Conservation (phyloP, 75 land plant genomes). For the Selaginella tamariscina region DNA sequence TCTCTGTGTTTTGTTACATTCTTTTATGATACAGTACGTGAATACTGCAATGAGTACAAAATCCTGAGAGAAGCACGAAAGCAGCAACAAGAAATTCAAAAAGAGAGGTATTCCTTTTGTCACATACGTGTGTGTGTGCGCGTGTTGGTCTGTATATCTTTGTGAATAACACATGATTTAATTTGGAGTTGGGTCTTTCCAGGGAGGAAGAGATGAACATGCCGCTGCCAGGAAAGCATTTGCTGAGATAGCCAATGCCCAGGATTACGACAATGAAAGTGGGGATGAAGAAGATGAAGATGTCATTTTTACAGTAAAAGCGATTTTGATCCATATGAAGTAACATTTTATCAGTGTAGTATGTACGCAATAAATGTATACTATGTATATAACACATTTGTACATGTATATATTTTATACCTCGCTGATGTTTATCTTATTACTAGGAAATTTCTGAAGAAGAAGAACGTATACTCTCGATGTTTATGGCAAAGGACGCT, state of each 20-base stretch:
- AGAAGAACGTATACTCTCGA: conserved; percentile 64
- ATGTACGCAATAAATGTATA: neutral
- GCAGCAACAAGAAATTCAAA: conserved; percentile 68
- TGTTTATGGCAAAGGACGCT: conserved; percentile 54
- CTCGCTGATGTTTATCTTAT: neutral
- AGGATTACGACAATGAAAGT: conserved; percentile 13
- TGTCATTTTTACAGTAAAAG: conserved; percentile 48
- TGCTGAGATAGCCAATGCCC: conserved; percentile 11
- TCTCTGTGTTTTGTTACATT: too few species aligned
- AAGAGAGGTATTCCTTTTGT: conserved; percentile 34
- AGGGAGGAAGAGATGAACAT: conserved; percentile 37
- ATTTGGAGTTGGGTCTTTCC: neutral
- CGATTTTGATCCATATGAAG: conserved; percentile 36
- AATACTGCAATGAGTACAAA: conserved; percentile 42
- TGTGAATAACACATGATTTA: neutral
- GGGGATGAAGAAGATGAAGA: conserved; percentile 51
- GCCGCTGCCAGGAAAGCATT: conserved; percentile 33
- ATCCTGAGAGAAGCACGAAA: conserved; percentile 59
- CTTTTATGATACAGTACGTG: conserved; percentile 21
- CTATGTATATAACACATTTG: neutral
- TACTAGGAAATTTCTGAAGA: conserved; percentile 69
- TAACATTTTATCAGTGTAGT: neutral
- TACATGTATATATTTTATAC: neutral
- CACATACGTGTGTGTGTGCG: neutral
- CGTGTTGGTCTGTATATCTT: neutral